phyloP scores from a whole-genome alignment of 805 yeast species.

The Candida arabinofermentans region DNA sequence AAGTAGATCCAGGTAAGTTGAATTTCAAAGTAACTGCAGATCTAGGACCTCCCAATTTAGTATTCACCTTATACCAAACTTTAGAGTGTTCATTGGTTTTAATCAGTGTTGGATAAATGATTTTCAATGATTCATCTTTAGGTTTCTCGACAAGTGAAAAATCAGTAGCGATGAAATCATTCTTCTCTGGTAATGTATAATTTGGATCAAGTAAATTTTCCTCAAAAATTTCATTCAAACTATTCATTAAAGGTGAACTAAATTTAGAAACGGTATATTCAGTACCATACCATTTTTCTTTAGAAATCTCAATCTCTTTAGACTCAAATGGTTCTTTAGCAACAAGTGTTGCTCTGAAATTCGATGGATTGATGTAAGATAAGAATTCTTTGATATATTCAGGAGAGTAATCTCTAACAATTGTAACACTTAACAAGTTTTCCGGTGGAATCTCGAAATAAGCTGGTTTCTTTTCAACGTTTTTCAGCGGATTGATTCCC shows the following conservation, averaged over 20 bases:
- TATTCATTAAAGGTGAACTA: conserved; percentile 34
- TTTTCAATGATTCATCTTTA: conserved; percentile 30
- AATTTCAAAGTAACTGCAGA: conserved; percentile 64
- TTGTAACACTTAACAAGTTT: conserved; percentile 52
- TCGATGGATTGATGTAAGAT: conserved; percentile 47
- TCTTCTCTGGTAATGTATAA: conserved; percentile 55
- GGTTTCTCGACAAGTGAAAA: conserved; percentile 53
- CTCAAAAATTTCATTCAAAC: conserved; percentile 28
- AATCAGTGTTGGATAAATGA: conserved; percentile 56
- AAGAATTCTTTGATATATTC: conserved; percentile 47
- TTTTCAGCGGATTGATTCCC: conserved; percentile 10
- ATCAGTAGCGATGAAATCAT: conserved; percentile 77
- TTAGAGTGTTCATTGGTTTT: conserved; percentile 46
- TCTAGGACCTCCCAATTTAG: conserved; percentile 84
- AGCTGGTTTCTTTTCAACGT: conserved; percentile 4
- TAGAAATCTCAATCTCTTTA: conserved; percentile 43
- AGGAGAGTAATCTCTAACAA: conserved; percentile 54
- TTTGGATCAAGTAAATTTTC: conserved; percentile 35
- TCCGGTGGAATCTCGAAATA: conserved; percentile 54
- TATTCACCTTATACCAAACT: conserved; percentile 89
- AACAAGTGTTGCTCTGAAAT: conserved; percentile 55
- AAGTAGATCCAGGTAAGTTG: conserved; percentile 58
- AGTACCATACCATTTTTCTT: conserved; percentile 91
- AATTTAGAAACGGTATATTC: conserved; percentile 55
- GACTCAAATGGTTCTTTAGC: conserved; percentile 38